These are phyloP conservation scores for Quercus phellos DNA, from an alignment of 331 rosid species.

Conservation along the genomic window DNA sequence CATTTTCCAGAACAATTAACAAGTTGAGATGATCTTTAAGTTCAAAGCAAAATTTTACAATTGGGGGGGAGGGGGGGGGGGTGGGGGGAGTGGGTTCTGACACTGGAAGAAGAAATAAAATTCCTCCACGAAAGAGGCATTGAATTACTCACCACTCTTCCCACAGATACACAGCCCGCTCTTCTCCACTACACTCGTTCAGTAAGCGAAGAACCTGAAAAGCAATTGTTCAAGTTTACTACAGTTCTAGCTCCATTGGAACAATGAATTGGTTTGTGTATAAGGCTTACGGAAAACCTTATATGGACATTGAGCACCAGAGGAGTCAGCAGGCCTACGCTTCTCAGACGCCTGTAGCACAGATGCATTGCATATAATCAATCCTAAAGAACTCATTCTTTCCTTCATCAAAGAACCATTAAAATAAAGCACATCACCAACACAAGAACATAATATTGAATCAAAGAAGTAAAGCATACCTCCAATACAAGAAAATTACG, in stretches of 20 bases:
- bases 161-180: constrained; percentile 51
- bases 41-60: neutral
- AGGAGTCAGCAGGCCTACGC: constrained; percentile 38
- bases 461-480: constrained; percentile 39
- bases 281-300: constrained; percentile 56
- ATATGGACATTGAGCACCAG: constrained; percentile 39
- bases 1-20: neutral
- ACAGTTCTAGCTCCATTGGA: constrained; percentile 10
- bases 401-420: constrained; percentile 8
- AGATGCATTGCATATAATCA: constrained; percentile 21
- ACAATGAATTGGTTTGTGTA: constrained; percentile 2
- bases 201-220: constrained; percentile 84
- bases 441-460: neutral
- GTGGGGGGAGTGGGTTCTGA: neutral
- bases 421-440: constrained; percentile 8
- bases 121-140: neutral
- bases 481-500: constrained; percentile 75
- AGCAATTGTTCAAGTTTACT: constrained; percentile 25
- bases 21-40: neutral
- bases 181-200: constrained; percentile 75
- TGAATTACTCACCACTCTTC: constrained; percentile 66
- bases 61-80: neutral
- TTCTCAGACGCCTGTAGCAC: constrained; percentile 63
- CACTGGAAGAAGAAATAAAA: neutral
- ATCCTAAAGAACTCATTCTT: constrained; percentile 5